Percentiles rank a stretch among this genome's conserved stretches.
phyloP scores from a whole-genome alignment of 1,139 yeast species.

The Zygosaccharomyces pseudobailii region DNA sequence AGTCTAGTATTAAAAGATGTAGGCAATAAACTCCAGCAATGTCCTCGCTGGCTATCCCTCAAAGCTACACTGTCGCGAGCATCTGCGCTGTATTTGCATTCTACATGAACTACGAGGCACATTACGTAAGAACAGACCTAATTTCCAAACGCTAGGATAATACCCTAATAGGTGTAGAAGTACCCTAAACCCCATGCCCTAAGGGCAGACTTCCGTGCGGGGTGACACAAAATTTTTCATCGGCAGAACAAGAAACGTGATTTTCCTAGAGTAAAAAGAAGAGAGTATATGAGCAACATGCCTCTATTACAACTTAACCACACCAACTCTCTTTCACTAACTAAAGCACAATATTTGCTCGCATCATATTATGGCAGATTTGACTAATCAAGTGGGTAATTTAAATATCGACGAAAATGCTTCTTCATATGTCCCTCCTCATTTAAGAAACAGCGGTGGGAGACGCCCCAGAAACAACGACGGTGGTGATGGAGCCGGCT shows the following conservation, averaged over 20 bases:
- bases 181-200: too few species aligned
- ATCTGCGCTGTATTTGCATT: too few species aligned
- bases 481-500: constrained; percentile 16
- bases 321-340: background rate
- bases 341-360: background rate
- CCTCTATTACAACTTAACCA: background rate
- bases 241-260: background rate
- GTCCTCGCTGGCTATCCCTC: too few species aligned
- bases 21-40: too few species aligned
- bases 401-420: constrained; percentile 37
- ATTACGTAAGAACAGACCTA: too few species aligned
- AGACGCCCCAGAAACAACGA: constrained; percentile 16
- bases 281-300: background rate
- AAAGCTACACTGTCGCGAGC: too few species aligned
- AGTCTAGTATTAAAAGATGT: too few species aligned
- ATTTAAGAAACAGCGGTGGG: constrained; percentile 41
- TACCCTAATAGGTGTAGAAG: too few species aligned
- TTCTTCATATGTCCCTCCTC: constrained; percentile 62
- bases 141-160: too few species aligned
- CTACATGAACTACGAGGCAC: too few species aligned
- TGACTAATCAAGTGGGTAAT: constrained; percentile 42
- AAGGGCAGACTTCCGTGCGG: background rate
- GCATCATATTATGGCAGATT: constrained; percentile 38
- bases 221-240: constrained; percentile 2
- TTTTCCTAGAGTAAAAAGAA: background rate